Percentiles rank a stretch among this genome's conserved stretches.
Conservation (phyloP, 176 grass and related monocot species). For the Cocos nucifera region DNA sequence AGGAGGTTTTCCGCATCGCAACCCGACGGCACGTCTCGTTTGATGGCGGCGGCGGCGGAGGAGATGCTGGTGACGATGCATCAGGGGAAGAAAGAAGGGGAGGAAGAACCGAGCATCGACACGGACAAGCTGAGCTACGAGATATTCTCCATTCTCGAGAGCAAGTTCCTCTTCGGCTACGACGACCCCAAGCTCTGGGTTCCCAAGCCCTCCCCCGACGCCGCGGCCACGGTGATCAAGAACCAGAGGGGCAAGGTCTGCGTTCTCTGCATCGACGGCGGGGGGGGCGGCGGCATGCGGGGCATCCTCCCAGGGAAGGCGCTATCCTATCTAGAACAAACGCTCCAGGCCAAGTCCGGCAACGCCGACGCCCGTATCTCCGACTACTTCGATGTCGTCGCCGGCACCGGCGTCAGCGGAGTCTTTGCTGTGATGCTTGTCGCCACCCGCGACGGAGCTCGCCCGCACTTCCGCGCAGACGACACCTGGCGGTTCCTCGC, state of each 20-base stretch:
- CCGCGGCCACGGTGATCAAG: conserved; percentile 16
- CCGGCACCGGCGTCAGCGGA: conserved; percentile 70
- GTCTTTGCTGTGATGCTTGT: conserved; percentile 90
- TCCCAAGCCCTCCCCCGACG: background rate
- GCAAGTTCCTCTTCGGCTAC: conserved; percentile 98
- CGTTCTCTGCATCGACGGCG: conserved; percentile 81
- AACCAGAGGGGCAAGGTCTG: conserved; percentile 70
- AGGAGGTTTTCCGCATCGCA: no score
- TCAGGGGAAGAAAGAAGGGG: background rate
- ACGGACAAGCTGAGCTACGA: conserved; percentile 96
- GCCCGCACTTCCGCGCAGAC: conserved; percentile 69
- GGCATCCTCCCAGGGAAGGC: conserved; percentile 57
- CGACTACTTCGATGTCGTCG: conserved; percentile 89
- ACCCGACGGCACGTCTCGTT: no score
- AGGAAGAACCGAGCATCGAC: conserved; percentile 37
- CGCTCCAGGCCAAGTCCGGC: conserved; percentile 59
- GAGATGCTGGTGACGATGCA: no score
- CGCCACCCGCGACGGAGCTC: conserved; percentile 39
- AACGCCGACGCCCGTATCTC: conserved; percentile 57
- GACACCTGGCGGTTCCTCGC: conserved; percentile 80
- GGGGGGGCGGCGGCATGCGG: conserved; percentile 47
- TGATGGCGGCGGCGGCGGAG: no score
- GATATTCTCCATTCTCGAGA: conserved; percentile 98
- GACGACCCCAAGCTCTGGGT: conserved; percentile 42
- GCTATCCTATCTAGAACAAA: conserved; percentile 72